A percentile compares a stretch with the other conserved stretches of the same genome.
These are phyloP conservation scores for Neurospora sp. DNA, from an alignment of 2,329 filamentous ascomycete species.

Conservation along the genomic window DNA sequence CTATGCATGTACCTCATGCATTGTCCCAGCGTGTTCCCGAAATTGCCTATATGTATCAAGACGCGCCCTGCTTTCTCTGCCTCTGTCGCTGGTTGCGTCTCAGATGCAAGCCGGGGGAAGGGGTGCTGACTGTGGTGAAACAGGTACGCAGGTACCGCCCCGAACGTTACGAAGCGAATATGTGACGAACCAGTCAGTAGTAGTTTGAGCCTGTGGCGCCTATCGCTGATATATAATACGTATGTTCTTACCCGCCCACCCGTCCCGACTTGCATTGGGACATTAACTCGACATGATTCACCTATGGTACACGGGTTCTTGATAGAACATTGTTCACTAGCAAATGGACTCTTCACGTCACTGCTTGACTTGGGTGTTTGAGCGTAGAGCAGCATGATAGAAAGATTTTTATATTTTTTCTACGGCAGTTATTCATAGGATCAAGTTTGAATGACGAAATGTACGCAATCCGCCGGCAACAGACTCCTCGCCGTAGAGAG, in stretches of 20 bases:
- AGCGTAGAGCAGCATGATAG: neutral
- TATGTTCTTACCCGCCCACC: neutral
- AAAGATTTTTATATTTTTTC: neutral
- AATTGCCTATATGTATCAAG: neutral
- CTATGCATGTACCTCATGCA: neutral
- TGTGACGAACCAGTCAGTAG: neutral
- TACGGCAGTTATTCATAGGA: neutral
- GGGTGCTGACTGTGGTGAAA: neutral
- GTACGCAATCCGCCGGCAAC: conserved; percentile 23
- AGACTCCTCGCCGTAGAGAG: conserved; percentile 7
- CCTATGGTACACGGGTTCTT: neutral
- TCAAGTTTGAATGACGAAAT: conserved; percentile 7
- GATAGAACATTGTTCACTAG: neutral
- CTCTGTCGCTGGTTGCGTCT: neutral
- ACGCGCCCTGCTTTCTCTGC: neutral
- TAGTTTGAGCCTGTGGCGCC: neutral
- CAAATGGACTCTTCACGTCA: neutral
- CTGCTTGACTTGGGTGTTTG: neutral
- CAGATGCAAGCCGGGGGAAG: neutral
- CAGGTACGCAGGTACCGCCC: neutral
- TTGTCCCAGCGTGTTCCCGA: neutral
- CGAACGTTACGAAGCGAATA: neutral
- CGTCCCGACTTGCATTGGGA: neutral
- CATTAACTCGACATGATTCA: neutral
- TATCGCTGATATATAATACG: neutral